Evolutionary conservation across 106 monocot genomes (phyloP).

Genomic region (Amphibolis antarctica): DNA sequence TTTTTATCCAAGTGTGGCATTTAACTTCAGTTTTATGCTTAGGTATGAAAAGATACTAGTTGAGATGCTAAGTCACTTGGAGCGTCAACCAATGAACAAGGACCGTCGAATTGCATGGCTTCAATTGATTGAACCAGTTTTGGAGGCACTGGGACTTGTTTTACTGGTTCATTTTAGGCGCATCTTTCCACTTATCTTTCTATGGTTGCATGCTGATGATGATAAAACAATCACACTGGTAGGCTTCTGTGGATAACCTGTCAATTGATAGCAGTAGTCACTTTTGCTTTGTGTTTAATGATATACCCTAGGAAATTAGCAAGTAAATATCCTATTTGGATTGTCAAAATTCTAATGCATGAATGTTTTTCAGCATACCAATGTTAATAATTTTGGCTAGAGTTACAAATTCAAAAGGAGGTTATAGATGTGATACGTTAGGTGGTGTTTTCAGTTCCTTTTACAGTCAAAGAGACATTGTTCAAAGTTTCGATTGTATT

Average conservation of each 20-base stretch:
- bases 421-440: no score
- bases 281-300: no score
- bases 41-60: conserved; percentile 75
- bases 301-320: no score
- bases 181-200: conserved; percentile 80
- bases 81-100: conserved; percentile 67
- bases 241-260: not conserved
- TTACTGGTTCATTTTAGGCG: conserved; percentile 74
- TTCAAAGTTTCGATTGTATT: not conserved
- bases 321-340: no score
- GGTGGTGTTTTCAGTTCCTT: no score
- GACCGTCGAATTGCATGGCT: conserved; percentile 79
- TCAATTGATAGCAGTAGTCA: not conserved
- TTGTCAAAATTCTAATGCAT: no score
- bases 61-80: conserved; percentile 91
- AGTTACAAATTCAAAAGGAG: no score
- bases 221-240: conserved; percentile 80
- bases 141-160: conserved; percentile 74
- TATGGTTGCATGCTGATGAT: conserved; percentile 90
- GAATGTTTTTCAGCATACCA: no score
- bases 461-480: no score
- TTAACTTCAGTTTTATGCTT: not conserved
- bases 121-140: conserved; percentile 57
- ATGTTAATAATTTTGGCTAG: no score
- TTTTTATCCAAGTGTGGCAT: no score